Percentiles rank a stretch among this genome's conserved stretches.
phyloP scores from a whole-genome alignment of 805 yeast species.

The Pichia kluyveri region DNA sequence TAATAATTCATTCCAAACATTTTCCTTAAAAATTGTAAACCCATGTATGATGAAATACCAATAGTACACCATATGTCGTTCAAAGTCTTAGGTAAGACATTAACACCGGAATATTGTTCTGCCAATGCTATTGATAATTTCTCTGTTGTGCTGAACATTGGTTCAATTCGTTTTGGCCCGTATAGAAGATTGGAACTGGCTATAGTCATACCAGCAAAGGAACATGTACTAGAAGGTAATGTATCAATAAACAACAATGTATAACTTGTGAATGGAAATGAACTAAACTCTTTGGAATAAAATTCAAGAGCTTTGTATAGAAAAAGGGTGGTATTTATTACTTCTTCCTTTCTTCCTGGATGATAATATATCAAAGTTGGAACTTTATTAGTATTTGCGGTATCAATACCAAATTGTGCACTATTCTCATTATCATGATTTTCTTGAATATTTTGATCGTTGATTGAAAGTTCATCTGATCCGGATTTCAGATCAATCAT shows the following conservation, averaged over 20 bases:
- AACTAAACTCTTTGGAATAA: conserved; percentile 81
- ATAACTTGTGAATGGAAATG: conserved; percentile 83
- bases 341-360: conserved; percentile 48
- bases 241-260: conserved; percentile 67
- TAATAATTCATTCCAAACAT: conserved; percentile 82
- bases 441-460: conserved; percentile 19
- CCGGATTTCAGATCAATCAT: conserved; percentile 36
- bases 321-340: conserved; percentile 66
- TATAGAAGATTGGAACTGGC: conserved; percentile 56
- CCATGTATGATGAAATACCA: conserved; percentile 82
- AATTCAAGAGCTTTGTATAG: conserved; percentile 73
- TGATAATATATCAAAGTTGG: conserved; percentile 56
- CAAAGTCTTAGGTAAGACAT: conserved; percentile 69
- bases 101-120: conserved; percentile 89
- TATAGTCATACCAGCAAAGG: conserved; percentile 69
- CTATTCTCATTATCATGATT: conserved; percentile 20
- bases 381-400: conserved; percentile 26
- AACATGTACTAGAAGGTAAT: conserved; percentile 37
- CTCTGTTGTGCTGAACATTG: conserved; percentile 63
- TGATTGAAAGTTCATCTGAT: conserved; percentile 17
- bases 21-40: conserved; percentile 54
- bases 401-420: conserved; percentile 7
- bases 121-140: conserved; percentile 62
- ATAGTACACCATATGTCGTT: conserved; percentile 85
- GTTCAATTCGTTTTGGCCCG: conserved; percentile 69